A percentile compares a stretch with the other conserved stretches of the same genome.
These are phyloP conservation scores for Saccharomyces paradoxus DNA, from an alignment of 805 yeast genomes.

Conservation along the genomic window DNA sequence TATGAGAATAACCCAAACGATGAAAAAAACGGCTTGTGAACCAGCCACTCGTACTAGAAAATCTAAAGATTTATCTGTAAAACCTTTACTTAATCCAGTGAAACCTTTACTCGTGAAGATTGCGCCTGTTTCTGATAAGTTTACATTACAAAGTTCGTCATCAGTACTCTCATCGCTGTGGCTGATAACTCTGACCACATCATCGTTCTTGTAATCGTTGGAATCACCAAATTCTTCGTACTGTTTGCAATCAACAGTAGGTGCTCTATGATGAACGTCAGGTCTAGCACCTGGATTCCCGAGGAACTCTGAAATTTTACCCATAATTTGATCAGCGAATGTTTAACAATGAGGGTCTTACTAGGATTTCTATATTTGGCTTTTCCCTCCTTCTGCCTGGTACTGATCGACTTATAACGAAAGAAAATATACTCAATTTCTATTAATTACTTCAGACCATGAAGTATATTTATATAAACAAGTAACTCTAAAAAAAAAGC, in stretches of 20 bases:
- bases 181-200: conserved; percentile 4
- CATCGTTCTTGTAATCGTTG: conserved; percentile 3
- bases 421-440: background rate
- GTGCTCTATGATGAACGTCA: conserved; percentile 7
- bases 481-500: background rate
- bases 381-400: background rate
- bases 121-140: conserved; percentile 12
- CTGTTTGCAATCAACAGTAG: background rate
- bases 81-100: conserved; percentile 23
- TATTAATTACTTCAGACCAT: background rate
- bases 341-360: background rate
- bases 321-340: conserved; percentile 10
- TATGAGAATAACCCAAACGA: conserved; percentile 23
- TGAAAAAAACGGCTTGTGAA: conserved; percentile 19
- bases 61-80: conserved; percentile 18
- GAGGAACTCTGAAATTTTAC: conserved; percentile 14
- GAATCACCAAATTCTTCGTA: background rate
- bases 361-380: background rate
- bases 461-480: background rate
- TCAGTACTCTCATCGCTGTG: conserved; percentile 12
- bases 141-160: conserved; percentile 8
- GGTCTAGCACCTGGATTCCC: conserved; percentile 18
- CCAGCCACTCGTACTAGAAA: conserved; percentile 26
- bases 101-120: conserved; percentile 17
- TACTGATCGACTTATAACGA: background rate